Base-by-base conservation (phyloP, 139 green algal species). In the Chlamydomonas eustigma region DNA sequence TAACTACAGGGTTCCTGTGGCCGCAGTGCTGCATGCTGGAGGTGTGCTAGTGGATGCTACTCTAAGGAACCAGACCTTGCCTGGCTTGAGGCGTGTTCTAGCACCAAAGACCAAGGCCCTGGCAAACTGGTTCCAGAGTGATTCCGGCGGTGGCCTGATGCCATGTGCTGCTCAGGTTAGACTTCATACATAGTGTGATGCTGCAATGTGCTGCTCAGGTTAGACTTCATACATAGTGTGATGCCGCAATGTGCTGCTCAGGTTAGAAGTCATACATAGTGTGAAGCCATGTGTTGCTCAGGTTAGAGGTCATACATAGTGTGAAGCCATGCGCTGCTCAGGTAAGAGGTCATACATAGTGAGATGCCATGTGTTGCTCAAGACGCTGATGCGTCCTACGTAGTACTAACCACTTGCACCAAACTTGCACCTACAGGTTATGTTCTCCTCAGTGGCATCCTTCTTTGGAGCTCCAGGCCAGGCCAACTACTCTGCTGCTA, bases 381-480 rank as follows among this genome's bases (percentile, higher is more conserved):
- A n/a, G n/a, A n/a, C n/a, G n/a, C n/a, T n/a, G n/a, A n/a, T n/a
- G n/a, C n/a, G n/a, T n/a, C n/a, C n/a, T n/a, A n/a, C n/a, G n/a
- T n/a, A n/a, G n/a, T n/a, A n/a, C n/a, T n/a, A n/a, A n/a, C n/a
- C n/a, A n/a, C n/a, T n/a, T n/a, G n/a, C n/a, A n/a, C n/a, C n/a
- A n/a, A n/a, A n/a, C n/a, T n/a, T n/a, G n/a, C n/a, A n/a, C n/a
- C n/a, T n/a, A 12, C 44, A 58, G 44, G 44, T 95, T 31, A 81
- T 95, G 30, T 96, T 96, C 83, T 94, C 88, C 28, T 94, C 87
- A 0, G 87, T 95, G 6, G 90, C 92, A 0, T 75, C 86, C 0
- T 79, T 97, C 28, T 73, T 97, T 36, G 92, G 92, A 37, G 90
- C 88, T 0, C 85, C 92, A 4, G 92, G 92, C 33, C 92, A 97